Evolutionary conservation across 345 rosid species (phyloP), one percentile per base, ranked within the genome.

Genomic region (Eucalyptus pauciflora): DNA sequence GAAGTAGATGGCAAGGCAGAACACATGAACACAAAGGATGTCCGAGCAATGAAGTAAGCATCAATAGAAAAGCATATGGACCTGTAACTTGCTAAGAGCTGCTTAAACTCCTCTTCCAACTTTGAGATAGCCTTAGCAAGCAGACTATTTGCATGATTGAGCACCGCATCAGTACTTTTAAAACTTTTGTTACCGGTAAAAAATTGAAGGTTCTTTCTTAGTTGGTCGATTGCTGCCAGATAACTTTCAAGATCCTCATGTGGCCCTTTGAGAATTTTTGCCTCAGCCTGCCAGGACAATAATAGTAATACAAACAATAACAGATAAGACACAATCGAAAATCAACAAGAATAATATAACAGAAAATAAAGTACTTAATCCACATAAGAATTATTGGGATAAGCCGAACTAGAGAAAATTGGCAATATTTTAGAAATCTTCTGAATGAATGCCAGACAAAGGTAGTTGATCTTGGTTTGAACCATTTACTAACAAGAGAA

Each of bases 91-190:
- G 92, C 88, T 90, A 98, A 91, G 37, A 95, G 95, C 89, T 95
- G 98, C 93, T 93, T 95, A 91, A 97, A 98, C 95, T 98, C 99
- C 15, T 98, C 99, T 86, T 97, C 99, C 71, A 97, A 95, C 93
- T 97, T 97, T 49, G 98, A 94, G 91, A 97, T 96, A 88, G 99
- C 98, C 93, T 95, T 98, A 48, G 94, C 93, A 93, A 97, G 99
- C 91, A 98, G 94, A 90, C 86, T 93, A 92, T 94, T 96, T 29
- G 97, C 96, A 81, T 96, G 92, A 90, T 93, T 94, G 88, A 96
- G 93, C 85, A 96, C 95, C 88, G 89, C 96, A 89, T 98, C 98
- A 27, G 94, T 94, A 89, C 93, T 96, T 92, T 93, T 96, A 91
- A 93, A 95, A 91, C 95, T 94, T 92, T 95, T 96, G 86, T 92